Percentiles rank a stretch among this genome's conserved stretches.
Evolutionary conservation across 73 alveolate species (phyloP).

Genomic region (Paramecium tetraurelia): DNA sequence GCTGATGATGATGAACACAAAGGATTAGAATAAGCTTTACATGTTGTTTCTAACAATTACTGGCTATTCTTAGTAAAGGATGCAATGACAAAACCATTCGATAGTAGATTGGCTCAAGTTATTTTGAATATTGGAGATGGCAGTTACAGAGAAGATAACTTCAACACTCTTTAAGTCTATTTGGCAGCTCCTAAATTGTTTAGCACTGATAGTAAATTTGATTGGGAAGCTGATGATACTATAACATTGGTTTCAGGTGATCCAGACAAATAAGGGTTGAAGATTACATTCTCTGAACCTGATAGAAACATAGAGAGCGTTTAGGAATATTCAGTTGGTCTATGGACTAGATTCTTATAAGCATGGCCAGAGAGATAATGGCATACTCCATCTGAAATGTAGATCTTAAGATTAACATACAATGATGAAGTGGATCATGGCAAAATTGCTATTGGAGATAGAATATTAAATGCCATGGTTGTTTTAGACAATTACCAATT

Average conservation of each 20-base stretch:
- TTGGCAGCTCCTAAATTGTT: slow-evolving; percentile 34
- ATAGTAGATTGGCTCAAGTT: slow-evolving; percentile 23
- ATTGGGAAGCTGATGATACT: slow-evolving; percentile 35
- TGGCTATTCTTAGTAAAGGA: not conserved
- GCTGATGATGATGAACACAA: slow-evolving; percentile 24
- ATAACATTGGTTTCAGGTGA: not conserved
- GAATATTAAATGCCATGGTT: not conserved
- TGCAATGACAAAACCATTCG: not conserved
- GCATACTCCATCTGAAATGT: slow-evolving; percentile 15
- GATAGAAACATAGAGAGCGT: not conserved
- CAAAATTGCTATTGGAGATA: not conserved
- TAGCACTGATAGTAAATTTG: not conserved
- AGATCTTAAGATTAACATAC: slow-evolving; percentile 1
- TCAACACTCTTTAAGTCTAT: not conserved
- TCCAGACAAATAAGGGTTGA: not conserved
- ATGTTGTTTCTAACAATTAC: not conserved
- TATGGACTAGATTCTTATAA: slow-evolving; percentile 20
- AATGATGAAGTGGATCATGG: slow-evolving; percentile 18
- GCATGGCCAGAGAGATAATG: slow-evolving; percentile 19
- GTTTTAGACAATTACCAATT: slow-evolving; percentile 1
- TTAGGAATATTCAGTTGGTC: slow-evolving; percentile 18
- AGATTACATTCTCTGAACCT: not conserved
- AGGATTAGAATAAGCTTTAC: slow-evolving; percentile 4
- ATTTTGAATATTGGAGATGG: slow-evolving; percentile 22
- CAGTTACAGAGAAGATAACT: not conserved